phyloP scores from a whole-genome alignment of 257 asterid species.

The Nicotiana otophora region DNA sequence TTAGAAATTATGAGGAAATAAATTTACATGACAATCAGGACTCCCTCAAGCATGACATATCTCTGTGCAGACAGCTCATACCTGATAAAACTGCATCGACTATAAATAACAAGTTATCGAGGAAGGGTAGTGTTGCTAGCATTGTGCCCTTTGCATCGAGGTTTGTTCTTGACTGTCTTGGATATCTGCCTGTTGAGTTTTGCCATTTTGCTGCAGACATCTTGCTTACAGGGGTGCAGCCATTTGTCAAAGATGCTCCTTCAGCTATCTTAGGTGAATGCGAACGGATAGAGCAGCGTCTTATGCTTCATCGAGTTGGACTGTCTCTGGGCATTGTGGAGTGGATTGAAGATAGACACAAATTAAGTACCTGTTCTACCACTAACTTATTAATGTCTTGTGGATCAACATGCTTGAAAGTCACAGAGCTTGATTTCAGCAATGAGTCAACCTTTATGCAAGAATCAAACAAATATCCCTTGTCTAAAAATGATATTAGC shows the following conservation, averaged over 20 bases:
- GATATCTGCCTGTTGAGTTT: slow-evolving; percentile 80
- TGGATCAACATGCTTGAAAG: slow-evolving; percentile 37
- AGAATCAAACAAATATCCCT: slow-evolving; percentile 10
- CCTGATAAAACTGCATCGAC: slow-evolving; percentile 17
- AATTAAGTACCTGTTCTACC: slow-evolving; percentile 32
- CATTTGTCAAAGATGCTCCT: slow-evolving; percentile 64
- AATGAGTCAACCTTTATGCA: slow-evolving; percentile 21
- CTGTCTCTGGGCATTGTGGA: slow-evolving; percentile 75
- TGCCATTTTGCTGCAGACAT: slow-evolving; percentile 73
- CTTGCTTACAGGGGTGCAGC: slow-evolving; percentile 72
- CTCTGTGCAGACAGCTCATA: slow-evolving; percentile 23
- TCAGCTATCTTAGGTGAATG: slow-evolving; percentile 68
- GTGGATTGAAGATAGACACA: slow-evolving; percentile 72
- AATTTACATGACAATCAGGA: slow-evolving; percentile 25
- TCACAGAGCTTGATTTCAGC: slow-evolving; percentile 21
- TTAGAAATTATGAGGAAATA: slow-evolving; percentile 35
- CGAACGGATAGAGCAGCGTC: slow-evolving; percentile 50
- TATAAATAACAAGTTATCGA: slow-evolving; percentile 22
- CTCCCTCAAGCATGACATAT: slow-evolving; percentile 19
- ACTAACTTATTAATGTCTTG: slow-evolving; percentile 24
- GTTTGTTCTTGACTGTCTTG: slow-evolving; percentile 73
- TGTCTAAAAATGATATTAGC: slow-evolving; percentile 22
- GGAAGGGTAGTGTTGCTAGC: slow-evolving; percentile 25
- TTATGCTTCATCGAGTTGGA: slow-evolving; percentile 91
- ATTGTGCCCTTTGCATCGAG: slow-evolving; percentile 41